A percentile compares a stretch with the other conserved stretches of the same genome.
Evolutionary conservation across 495 filamentous ascomycete genomes (phyloP).

Genomic region (Zalerion maritima): DNA sequence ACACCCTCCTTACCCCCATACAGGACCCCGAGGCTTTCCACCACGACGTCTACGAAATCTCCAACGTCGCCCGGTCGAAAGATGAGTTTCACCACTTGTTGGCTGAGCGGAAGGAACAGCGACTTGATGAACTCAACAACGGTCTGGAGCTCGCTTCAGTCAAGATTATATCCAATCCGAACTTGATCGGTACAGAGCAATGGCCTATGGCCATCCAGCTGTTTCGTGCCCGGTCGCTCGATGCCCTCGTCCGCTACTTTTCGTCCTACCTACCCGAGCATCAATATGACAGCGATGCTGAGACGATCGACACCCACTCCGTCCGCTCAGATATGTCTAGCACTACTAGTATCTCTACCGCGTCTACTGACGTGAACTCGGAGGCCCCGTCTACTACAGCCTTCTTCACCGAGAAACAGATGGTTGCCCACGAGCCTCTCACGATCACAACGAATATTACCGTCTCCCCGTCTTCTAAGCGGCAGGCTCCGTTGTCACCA

Average conservation of each 20-base stretch:
- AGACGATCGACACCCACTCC: conserved; percentile 6
- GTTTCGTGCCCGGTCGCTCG: conserved; percentile 34
- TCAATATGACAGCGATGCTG: conserved; percentile 9
- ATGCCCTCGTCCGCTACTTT: conserved; percentile 37
- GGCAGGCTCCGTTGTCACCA: conserved; percentile 30
- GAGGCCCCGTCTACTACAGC: conserved; percentile 8
- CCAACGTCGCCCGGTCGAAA: conserved; percentile 20
- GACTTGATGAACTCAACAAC: conserved; percentile 30
- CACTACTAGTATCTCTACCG: conserved; percentile 14
- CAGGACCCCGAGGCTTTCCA: conserved; percentile 27
- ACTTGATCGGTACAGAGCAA: conserved; percentile 32
- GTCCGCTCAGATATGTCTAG: conserved; percentile 9
- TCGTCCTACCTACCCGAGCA: conserved; percentile 33
- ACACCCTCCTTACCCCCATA: conserved; percentile 21
- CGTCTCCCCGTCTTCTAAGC: conserved; percentile 6
- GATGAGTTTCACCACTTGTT: conserved; percentile 34
- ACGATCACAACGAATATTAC: conserved; percentile 11
- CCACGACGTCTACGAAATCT: conserved; percentile 30
- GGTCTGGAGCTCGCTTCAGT: conserved; percentile 33
- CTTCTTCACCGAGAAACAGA: conserved; percentile 22
- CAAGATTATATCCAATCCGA: conserved; percentile 36
- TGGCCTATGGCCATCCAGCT: conserved; percentile 36
- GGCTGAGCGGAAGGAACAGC: conserved; percentile 28
- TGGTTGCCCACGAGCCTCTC: conserved; percentile 29
- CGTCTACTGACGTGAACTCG: conserved; percentile 9